Evolutionary conservation across 1,139 yeast species (phyloP).

Genomic region (Saccharomyces pastorianus): DNA sequence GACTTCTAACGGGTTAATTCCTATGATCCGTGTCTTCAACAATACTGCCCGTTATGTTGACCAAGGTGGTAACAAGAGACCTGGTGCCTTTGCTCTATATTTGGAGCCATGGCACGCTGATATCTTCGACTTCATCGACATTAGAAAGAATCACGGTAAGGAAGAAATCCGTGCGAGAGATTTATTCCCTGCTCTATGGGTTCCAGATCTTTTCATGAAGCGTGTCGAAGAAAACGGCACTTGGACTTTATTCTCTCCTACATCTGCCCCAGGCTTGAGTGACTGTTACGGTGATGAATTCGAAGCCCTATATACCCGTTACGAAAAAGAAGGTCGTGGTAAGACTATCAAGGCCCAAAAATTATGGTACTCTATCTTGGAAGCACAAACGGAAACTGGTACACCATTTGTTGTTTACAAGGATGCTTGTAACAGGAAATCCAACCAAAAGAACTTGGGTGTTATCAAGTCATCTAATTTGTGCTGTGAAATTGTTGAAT

Average conservation of each 20-base stretch:
- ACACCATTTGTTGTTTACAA: constrained; percentile 87
- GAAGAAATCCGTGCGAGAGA: constrained; percentile 88
- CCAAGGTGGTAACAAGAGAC: constrained; percentile 90
- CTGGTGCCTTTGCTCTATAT: constrained; percentile 85
- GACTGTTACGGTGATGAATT: constrained; percentile 80
- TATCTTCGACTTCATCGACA: constrained; percentile 69
- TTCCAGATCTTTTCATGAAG: constrained; percentile 83
- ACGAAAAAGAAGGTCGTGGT: constrained; percentile 41
- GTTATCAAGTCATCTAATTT: constrained; percentile 79
- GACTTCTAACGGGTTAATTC: constrained; percentile 81
- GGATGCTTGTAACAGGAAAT: constrained; percentile 75
- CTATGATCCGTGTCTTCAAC: constrained; percentile 84
- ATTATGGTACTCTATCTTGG: constrained; percentile 77
- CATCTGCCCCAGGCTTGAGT: constrained; percentile 74
- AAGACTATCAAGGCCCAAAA: constrained; percentile 64
- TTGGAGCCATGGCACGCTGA: constrained; percentile 92
- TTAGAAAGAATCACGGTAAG: constrained; percentile 83
- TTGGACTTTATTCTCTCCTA: constrained; percentile 84
- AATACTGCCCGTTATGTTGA: constrained; percentile 88
- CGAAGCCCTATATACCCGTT: constrained; percentile 54
- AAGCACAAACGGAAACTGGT: constrained; percentile 89
- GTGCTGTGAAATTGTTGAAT: constrained; percentile 87
- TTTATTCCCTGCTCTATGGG: constrained; percentile 80
- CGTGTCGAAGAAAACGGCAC: constrained; percentile 69
- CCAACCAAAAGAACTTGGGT: constrained; percentile 82